A percentile compares a stretch with the other conserved stretches of the same genome.
These are phyloP conservation scores for Deinandra increscens DNA, from an alignment of 129 eudicot species.

Conservation along the genomic window DNA sequence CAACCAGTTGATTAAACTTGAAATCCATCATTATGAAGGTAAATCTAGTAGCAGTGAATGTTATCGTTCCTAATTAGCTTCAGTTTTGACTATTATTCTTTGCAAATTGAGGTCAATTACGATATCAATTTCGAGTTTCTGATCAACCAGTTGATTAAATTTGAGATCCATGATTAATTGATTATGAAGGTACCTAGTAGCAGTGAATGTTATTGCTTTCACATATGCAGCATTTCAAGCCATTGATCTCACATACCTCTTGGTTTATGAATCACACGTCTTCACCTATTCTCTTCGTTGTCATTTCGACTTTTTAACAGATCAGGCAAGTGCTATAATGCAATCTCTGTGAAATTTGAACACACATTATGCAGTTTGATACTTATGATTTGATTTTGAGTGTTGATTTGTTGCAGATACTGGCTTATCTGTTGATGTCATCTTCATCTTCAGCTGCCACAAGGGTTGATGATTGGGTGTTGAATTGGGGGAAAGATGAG, in stretches of 20 bases:
- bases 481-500: conserved; percentile 87
- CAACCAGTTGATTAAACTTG: too few relatives aligned
- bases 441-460: conserved; percentile 91
- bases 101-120: too few relatives aligned
- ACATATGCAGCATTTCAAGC: conserved; percentile 75
- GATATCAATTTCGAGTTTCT: neutral
- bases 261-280: conserved; percentile 45
- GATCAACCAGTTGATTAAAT: neutral
- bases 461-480: conserved; percentile 76
- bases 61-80: neutral
- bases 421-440: conserved; percentile 81
- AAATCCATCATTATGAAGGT: too few relatives aligned
- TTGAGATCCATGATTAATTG: too few relatives aligned
- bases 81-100: neutral
- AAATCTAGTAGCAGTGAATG: too few relatives aligned
- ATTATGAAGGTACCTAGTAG: conserved; percentile 58
- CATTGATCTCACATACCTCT: conserved; percentile 49
- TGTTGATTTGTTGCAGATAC: conserved; percentile 41
- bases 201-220: conserved; percentile 58
- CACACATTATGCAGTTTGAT: neutral
- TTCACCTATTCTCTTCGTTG: conserved; percentile 45
- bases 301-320: conserved; percentile 71
- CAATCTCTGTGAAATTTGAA: neutral
- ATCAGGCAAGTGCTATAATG: conserved; percentile 67
- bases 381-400: neutral